Base-by-base conservation (phyloP, 192 early-diverging fungal genomes). In the Rhizophagus sp. region DNA sequence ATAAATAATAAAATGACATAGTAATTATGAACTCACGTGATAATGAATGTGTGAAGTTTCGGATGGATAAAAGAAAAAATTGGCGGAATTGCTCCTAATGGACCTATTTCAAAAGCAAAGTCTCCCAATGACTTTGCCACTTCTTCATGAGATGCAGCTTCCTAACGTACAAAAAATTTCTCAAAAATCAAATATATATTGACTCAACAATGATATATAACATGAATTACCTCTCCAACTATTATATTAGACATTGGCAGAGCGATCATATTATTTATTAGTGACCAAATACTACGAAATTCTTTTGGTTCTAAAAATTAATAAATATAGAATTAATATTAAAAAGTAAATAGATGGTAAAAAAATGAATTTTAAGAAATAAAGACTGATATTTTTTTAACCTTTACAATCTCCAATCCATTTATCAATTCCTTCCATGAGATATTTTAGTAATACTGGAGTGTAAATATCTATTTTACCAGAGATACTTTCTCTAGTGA, bases 361-460 rank as follows among this genome's bases (percentile, higher is more conserved):
- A 4, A 36, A 36, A 36, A 36, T 36, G 34, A 66, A 66, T 22
- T 30, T 6, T 30, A 0, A 15, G 3, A 17, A 52, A 5, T 52
- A 15, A 13, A 17, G 50, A 13, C 17, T 4, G 49, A 36, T 36
- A 0, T 36, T 65, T 65, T 30, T 30, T 15, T 47, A 10, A 72
- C 70, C 70, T 39, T n/a, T 11, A 47, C 70, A 72, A n/a, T 72
- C 24, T 22, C 70, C 70, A 49, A 72, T 72, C n/a, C 36, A 72
- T 12, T 39, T 72, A 25, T 72, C 39, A 22, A 72, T 47, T 22
- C 33, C 34, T 39, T 39, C 47, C 7, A 15, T 9, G 70, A 72
- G 4, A 22, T 39, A 39, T 22, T 49, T n/a, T 25, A 17, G 27
- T 39, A 72, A 27, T 22, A 72, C 22, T 47, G 13, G 12, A 2